Evolutionary conservation across 179 eudicot species (phyloP), one percentile per base, ranked within the genome.

Genomic region (Actinidia arguta): DNA sequence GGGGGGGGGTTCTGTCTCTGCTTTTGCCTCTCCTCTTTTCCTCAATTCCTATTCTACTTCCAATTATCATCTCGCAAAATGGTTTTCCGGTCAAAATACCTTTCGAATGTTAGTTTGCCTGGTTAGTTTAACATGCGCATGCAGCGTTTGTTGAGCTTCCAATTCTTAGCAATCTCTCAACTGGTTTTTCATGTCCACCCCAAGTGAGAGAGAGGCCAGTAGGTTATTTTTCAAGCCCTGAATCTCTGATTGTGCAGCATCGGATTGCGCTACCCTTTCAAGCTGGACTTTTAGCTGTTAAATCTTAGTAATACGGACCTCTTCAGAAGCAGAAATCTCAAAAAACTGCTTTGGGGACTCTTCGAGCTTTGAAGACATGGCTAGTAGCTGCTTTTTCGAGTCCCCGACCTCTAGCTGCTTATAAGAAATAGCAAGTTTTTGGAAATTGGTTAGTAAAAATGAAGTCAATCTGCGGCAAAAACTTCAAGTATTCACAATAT

Each of bases 141-240:
- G n/a, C n/a, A n/a, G n/a, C n/a, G n/a, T n/a, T n/a, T n/a, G n/a
- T n/a, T n/a, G 88, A 69, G 90, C 89, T 88, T 96, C 98, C 5
- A 95, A 92, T 82, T 86, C 86, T 86, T 87, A 88, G 78, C 90
- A 83, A 51, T 80, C 87, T 0, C 74, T 79, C 36, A 96, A 84
- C 85, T 94, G 90, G 50, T 51, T 83, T 83, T 88, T 94, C 97
- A 93, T 89, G 78, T 83, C 90, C 56, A 93, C 93, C 58, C 87
- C 82, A 42, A 88, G 81, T 47, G 82, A 82, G 11, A 85, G 85
- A 22, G 90, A 88, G 82, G 93, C 95, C 5, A 85, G 83, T 56
- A 96, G 88, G 48, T 90, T 90, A 47, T 85, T 87, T 77, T 86
- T 93, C 90, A 93, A 77, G 78, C 82, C 82, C 66, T 82, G 80